Conservation (phyloP, 2,329 filamentous ascomycete species). For the Penicillium carneum region DNA sequence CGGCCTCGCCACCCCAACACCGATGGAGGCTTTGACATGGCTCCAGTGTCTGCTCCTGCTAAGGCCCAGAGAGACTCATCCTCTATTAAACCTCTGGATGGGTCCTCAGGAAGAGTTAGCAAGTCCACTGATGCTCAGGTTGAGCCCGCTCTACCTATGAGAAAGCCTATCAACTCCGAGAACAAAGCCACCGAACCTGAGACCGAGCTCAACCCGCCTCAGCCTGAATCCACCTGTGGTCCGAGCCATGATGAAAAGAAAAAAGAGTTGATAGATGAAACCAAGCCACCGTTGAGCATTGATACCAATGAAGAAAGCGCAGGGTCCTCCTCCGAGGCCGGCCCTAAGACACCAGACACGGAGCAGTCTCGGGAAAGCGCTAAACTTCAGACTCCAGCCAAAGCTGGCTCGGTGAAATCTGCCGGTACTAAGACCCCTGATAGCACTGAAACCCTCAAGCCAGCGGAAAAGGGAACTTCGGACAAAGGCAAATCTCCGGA, state of each 20-base stretch:
- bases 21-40: constrained; percentile 11
- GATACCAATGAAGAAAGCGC: constrained; percentile 3
- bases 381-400: not conserved
- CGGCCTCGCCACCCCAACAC: not conserved
- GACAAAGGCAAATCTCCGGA: not conserved
- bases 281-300: not conserved
- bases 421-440: not conserved
- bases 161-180: not conserved
- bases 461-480: not conserved
- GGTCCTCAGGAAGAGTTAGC: not conserved
- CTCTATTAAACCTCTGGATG: not conserved
- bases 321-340: constrained; percentile 9
- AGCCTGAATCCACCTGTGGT: not conserved
- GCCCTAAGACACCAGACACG: constrained; percentile 9
- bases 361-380: constrained; percentile 4
- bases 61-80: not conserved
- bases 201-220: not conserved
- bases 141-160: not conserved
- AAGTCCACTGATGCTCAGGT: not conserved
- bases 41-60: not conserved
- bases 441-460: not conserved
- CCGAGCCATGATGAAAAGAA: not conserved
- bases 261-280: not conserved
- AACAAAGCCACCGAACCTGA: not conserved
- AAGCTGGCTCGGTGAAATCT: not conserved